phyloP scores from a whole-genome alignment of 2,329 filamentous ascomycete species.

The Pezizomycotina sp. region DNA sequence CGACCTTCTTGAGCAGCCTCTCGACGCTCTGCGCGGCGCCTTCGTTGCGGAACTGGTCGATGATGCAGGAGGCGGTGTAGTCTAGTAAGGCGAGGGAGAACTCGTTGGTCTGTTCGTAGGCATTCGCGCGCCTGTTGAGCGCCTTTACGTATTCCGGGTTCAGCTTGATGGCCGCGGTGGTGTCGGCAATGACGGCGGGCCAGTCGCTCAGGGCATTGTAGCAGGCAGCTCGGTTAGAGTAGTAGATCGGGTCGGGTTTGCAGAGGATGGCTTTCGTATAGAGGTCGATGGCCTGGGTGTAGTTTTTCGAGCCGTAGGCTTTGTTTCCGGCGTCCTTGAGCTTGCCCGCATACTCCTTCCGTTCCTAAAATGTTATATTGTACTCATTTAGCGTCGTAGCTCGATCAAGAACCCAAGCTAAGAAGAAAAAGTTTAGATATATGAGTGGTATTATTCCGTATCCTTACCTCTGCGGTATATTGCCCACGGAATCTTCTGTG shows the following conservation, averaged over 20 bases:
- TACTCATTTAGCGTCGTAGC: not conserved
- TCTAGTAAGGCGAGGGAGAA: slow-evolving; percentile 91
- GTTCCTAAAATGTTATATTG: slow-evolving; percentile 38
- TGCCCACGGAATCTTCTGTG: slow-evolving; percentile 10
- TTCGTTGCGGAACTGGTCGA: slow-evolving; percentile 91
- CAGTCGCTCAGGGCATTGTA: slow-evolving; percentile 85
- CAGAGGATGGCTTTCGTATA: slow-evolving; percentile 93
- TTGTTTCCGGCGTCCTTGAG: slow-evolving; percentile 93
- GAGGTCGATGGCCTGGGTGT: slow-evolving; percentile 80
- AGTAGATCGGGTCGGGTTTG: slow-evolving; percentile 95
- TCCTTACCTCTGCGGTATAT: slow-evolving; percentile 12
- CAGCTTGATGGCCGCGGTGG: slow-evolving; percentile 81
- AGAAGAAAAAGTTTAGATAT: too few species aligned
- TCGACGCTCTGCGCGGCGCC: slow-evolving; percentile 78
- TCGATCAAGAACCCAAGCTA: too few species aligned
- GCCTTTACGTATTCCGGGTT: slow-evolving; percentile 96
- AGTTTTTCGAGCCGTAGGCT: slow-evolving; percentile 86
- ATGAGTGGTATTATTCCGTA: not conserved
- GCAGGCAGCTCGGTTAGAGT: slow-evolving; percentile 95
- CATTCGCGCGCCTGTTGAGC: slow-evolving; percentile 86
- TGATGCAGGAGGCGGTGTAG: slow-evolving; percentile 97
- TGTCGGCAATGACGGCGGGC: slow-evolving; percentile 94
- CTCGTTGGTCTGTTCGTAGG: slow-evolving; percentile 81
- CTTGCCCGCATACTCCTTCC: slow-evolving; percentile 74
- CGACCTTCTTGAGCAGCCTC: slow-evolving; percentile 86